Percentiles rank a stretch among this genome's conserved stretches.
Evolutionary conservation across 2,329 filamentous ascomycete genomes (phyloP).

Genomic region (Diaporthe longicolla): DNA sequence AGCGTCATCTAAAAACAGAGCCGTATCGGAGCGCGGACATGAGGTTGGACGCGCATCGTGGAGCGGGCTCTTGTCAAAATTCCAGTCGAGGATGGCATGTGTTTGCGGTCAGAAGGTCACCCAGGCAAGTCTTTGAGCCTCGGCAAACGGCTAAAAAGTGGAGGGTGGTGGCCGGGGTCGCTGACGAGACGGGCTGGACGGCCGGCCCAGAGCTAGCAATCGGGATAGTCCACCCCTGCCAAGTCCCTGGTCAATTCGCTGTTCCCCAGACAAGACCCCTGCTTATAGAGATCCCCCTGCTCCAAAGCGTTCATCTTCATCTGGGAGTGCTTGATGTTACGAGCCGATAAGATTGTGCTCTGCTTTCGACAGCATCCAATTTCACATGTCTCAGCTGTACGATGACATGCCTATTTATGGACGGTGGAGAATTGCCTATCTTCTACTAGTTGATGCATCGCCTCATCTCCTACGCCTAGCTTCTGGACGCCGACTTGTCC

Average conservation of each 20-base stretch:
- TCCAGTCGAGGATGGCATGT: conserved; percentile 21
- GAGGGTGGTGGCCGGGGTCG: conserved; percentile 27
- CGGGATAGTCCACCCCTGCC: conserved; percentile 17
- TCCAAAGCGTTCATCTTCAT: neutral
- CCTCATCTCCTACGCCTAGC: neutral
- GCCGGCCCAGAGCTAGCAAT: conserved; percentile 12
- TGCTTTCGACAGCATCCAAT: neutral
- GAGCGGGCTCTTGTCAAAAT: conserved; percentile 21
- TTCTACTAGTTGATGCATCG: neutral
- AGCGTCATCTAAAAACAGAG: conserved; percentile 18
- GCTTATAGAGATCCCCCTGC: conserved; percentile 17
- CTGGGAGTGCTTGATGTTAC: neutral
- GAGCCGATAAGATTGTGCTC: conserved; percentile 28
- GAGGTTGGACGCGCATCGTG: conserved; percentile 32
- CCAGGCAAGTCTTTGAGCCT: conserved; percentile 22
- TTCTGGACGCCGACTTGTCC: neutral
- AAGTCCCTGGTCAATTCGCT: conserved; percentile 25
- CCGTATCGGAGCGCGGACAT: neutral
- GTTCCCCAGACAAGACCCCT: conserved; percentile 36
- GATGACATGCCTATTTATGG: conserved; percentile 1
- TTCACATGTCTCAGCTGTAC: neutral
- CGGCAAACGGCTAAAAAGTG: conserved; percentile 32
- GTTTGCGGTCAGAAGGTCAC: conserved; percentile 8
- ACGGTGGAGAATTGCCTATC: neutral
- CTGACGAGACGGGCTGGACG: neutral